Evolutionary conservation across 2,329 filamentous ascomycete genomes (phyloP), one percentile per base, ranked within the genome.

Genomic region (Orbilia brochopaga): DNA sequence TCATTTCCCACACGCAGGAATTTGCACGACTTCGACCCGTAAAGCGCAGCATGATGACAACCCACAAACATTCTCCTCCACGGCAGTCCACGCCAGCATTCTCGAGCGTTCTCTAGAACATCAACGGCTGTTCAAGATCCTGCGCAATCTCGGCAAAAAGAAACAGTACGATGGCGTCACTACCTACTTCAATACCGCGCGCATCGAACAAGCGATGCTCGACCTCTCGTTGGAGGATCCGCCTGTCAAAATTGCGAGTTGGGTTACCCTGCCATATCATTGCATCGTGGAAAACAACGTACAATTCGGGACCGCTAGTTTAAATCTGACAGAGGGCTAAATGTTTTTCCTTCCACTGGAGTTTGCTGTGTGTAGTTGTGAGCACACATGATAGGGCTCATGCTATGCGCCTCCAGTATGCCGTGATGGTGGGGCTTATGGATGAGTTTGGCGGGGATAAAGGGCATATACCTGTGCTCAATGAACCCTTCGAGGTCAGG

Each of bases 241-340:
- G 24, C 37, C 50, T 2, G 46, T 64, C 15, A 72, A 59, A 65
- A 11, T 72, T 44, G 54, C 67, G n/a, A 51, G 67, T 72, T 64
- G 19, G 67, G 10, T 53, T 59, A 48, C 32, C 46, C 32, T 59
- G 53, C 54, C 54, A 30, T 51, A 8, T n/a, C n/a, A n/a, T 19
- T n/a, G 51, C n/a, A 11, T 6, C n/a, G 19, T n/a, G 21, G 35
- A 13, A 35, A 30, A 35, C 15, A 56, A 23, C 48, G 8, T 42
- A 32, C 4, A 32, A 3, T 8, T 8, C 27, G 8, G 27, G 27
- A 32, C 27, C 8, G 27, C 27, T 32, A 32, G 27, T 32, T 32
- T 4, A 4, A 32, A 4, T 32, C 8, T 32, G 27, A 32, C 8
- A 8, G 44, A 48, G 19, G n/a, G 19, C 44, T 48, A 48, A 55